These are phyloP conservation scores for Calocybe gangraenosa DNA, from an alignment of 768 basidiomycete genomes.

Conservation along the genomic window DNA sequence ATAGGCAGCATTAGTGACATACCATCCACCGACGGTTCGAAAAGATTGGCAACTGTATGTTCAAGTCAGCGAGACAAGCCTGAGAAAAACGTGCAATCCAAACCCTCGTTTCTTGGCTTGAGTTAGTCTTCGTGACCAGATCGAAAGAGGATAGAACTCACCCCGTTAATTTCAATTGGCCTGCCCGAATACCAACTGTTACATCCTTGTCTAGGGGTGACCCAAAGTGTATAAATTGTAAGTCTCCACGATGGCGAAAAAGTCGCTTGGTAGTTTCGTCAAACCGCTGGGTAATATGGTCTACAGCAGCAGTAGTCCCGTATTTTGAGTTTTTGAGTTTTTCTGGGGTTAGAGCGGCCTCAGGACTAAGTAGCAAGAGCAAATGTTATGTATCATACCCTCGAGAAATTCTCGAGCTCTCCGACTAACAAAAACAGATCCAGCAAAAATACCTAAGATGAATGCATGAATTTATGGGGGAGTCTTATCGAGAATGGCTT, in stretches of 20 bases:
- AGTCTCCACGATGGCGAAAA: conserved; percentile 63
- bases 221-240: conserved; percentile 74
- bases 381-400: conserved; percentile 32
- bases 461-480: conserved; percentile 1
- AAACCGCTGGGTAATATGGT: conserved; percentile 77
- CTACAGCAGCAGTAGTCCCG: conserved; percentile 63
- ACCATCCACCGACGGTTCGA: conserved; percentile 74
- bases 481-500: background rate
- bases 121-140: background rate
- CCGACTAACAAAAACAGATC: conserved; percentile 78
- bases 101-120: conserved; percentile 24
- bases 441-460: conserved; percentile 68
- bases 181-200: conserved; percentile 64
- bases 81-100: conserved; percentile 1
- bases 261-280: conserved; percentile 81
- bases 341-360: conserved; percentile 32
- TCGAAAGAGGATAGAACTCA: conserved; percentile 25
- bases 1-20: background rate
- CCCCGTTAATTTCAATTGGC: conserved; percentile 71
- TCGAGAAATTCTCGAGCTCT: conserved; percentile 69
- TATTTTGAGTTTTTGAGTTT: conserved; percentile 74
- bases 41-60: conserved; percentile 58
- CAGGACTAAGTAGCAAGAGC: background rate
- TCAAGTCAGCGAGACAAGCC: conserved; percentile 16
- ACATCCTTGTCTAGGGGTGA: conserved; percentile 74